Percentiles rank a stretch among this genome's conserved stretches.
phyloP scores from a whole-genome alignment of 2,329 filamentous ascomycete species.

The Penicillium sp. region DNA sequence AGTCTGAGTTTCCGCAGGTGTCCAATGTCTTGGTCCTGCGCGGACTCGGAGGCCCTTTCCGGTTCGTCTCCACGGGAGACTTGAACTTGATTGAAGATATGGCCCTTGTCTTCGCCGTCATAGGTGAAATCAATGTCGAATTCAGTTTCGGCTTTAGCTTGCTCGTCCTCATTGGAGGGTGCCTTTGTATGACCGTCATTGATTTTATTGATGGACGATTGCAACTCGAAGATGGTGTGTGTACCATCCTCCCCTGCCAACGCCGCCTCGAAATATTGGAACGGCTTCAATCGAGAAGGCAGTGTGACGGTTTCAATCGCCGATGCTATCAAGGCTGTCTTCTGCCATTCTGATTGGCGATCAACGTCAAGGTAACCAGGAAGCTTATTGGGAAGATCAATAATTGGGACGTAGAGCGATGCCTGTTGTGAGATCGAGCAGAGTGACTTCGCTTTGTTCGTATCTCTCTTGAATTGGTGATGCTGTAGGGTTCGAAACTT shows the following conservation, averaged over 20 bases:
- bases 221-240: conserved; percentile 74
- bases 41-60: conserved; percentile 12
- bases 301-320: conserved; percentile 79
- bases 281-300: conserved; percentile 60
- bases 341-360: conserved; percentile 71
- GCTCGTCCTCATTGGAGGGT: conserved; percentile 11
- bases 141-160: conserved; percentile 26
- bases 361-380: conserved; percentile 64
- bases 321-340: conserved; percentile 72
- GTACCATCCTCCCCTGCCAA: conserved; percentile 66
- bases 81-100: conserved; percentile 40
- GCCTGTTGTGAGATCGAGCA: conserved; percentile 68
- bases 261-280: conserved; percentile 40
- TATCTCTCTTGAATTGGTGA: conserved; percentile 64
- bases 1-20: conserved; percentile 32
- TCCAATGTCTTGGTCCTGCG: conserved; percentile 25
- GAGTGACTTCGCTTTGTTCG: conserved; percentile 74
- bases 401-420: conserved; percentile 76
- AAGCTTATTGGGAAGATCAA: conserved; percentile 59
- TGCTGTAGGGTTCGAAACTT: conserved; percentile 49
- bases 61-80: conserved; percentile 31
- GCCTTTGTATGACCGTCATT: conserved; percentile 7
- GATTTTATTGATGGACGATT: conserved; percentile 60
- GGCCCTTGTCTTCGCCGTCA: conserved; percentile 27
- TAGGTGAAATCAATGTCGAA: conserved; percentile 45